A percentile compares a stretch with the other conserved stretches of the same genome.
phyloP scores from a whole-genome alignment of 1,139 yeast genomes.

The Magnusiomyces tetraspermus region DNA sequence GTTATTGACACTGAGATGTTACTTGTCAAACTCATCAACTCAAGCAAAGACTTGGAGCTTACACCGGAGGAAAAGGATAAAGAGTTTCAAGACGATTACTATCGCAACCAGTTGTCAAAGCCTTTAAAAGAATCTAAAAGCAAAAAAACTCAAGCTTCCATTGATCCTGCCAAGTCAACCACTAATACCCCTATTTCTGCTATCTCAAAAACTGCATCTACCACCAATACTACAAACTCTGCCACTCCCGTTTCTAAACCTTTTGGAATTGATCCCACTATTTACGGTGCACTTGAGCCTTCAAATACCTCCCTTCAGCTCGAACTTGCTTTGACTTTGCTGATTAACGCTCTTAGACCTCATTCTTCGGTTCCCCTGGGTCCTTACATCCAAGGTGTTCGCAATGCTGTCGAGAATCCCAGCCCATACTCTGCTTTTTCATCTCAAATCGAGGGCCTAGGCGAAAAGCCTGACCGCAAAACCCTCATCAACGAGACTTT shows the following conservation, averaged over 20 bases:
- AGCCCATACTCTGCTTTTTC: neutral
- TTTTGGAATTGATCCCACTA: neutral
- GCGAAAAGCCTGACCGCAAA: no score
- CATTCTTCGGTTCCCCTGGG: slow-evolving; percentile 18
- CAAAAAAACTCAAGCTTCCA: neutral
- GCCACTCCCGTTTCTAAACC: neutral
- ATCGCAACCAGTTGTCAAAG: neutral
- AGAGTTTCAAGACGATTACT: neutral
- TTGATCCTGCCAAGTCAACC: neutral
- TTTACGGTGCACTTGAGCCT: slow-evolving; percentile 11
- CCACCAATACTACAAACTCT: neutral
- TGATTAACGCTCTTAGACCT: slow-evolving; percentile 23
- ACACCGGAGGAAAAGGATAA: neutral
- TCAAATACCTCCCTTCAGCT: slow-evolving; percentile 18
- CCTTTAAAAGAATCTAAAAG: neutral
- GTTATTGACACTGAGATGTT: slow-evolving; percentile 14
- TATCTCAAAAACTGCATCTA: neutral
- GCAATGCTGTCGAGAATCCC: slow-evolving; percentile 15
- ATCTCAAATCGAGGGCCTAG: neutral
- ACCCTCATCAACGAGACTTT: slow-evolving; percentile 21
- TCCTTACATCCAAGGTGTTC: slow-evolving; percentile 22
- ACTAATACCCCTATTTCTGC: neutral
- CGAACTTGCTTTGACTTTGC: slow-evolving; percentile 22
- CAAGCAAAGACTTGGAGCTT: slow-evolving; percentile 8
- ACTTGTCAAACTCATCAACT: slow-evolving; percentile 12